A percentile compares a stretch with the other conserved stretches of the same genome.
These are phyloP conservation scores for Raphanus raphanistrum DNA, from an alignment of 345 rosid genomes.

Conservation along the genomic window DNA sequence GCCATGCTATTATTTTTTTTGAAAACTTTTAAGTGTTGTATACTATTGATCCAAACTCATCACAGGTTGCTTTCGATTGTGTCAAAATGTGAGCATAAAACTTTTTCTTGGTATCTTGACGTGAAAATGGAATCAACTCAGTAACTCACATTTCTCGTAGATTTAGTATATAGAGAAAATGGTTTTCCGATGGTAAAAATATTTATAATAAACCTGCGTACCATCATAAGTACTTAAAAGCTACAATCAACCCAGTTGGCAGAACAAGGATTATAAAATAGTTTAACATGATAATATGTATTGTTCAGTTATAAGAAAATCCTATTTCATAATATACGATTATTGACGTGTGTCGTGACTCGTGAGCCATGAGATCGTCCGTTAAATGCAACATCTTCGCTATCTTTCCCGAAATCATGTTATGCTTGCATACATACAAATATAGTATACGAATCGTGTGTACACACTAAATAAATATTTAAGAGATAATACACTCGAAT, in stretches of 20 bases:
- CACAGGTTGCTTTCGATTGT: background rate
- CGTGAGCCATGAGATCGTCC: conserved; percentile 4
- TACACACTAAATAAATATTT: conserved; percentile 5
- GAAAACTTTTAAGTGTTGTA: no score
- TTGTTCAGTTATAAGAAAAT: background rate
- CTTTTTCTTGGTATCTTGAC: background rate
- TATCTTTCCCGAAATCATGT: conserved; percentile 12
- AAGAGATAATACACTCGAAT: conserved; percentile 10
- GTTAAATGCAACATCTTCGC: conserved; percentile 22
- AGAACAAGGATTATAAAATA: background rate
- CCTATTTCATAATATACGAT: background rate
- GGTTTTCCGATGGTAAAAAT: background rate
- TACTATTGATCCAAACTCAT: conserved; percentile 22
- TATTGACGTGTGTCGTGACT: no score
- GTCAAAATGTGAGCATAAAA: background rate
- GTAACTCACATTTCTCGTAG: background rate
- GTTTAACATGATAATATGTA: no score
- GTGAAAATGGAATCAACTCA: background rate
- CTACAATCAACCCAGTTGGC: background rate
- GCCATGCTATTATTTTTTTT: no score
- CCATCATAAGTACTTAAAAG: background rate
- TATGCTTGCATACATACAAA: background rate
- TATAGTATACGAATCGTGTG: conserved; percentile 20
- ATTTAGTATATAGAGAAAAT: background rate
- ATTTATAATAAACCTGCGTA: background rate